Percentiles rank a stretch among this genome's conserved stretches.
phyloP scores from a whole-genome alignment of 23 red algal genomes.

The Cyanidiococcus yangmingshanensis region DNA sequence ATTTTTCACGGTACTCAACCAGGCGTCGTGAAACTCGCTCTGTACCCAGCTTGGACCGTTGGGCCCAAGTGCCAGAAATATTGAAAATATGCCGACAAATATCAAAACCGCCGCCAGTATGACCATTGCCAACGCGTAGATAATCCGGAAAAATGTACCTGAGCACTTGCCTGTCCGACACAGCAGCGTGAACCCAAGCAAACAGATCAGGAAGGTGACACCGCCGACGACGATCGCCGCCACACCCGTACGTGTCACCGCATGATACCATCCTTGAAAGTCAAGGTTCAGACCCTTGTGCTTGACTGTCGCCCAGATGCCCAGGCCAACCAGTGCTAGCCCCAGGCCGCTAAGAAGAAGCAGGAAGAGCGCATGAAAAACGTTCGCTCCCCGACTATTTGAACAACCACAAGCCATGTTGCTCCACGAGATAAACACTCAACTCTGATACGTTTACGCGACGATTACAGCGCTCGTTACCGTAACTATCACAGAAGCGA shows the following conservation, averaged over 20 bases:
- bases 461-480: too few species aligned
- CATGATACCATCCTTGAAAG: conserved; percentile 12
- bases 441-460: too few species aligned
- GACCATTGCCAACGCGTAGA: neutral
- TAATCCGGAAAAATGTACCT: neutral
- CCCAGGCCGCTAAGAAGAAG: neutral
- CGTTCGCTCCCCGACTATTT: conserved; percentile 15
- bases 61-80: conserved; percentile 10
- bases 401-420: conserved; percentile 1
- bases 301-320: conserved; percentile 13
- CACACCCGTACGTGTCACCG: conserved; percentile 3
- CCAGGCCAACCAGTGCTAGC: neutral
- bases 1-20: neutral
- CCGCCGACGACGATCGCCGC: conserved; percentile 18
- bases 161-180: conserved; percentile 18
- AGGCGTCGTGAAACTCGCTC: neutral
- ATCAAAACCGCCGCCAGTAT: conserved; percentile 5
- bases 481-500: too few species aligned
- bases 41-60: neutral
- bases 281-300: neutral
- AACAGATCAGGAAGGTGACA: neutral
- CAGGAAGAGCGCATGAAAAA: conserved; percentile 8
- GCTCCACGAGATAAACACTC: too few species aligned
- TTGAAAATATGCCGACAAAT: neutral
- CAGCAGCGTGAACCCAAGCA: neutral